Evolutionary conservation across 805 yeast genomes (phyloP), one percentile per base, ranked within the genome.

Genomic region (Candida odintsovae): DNA sequence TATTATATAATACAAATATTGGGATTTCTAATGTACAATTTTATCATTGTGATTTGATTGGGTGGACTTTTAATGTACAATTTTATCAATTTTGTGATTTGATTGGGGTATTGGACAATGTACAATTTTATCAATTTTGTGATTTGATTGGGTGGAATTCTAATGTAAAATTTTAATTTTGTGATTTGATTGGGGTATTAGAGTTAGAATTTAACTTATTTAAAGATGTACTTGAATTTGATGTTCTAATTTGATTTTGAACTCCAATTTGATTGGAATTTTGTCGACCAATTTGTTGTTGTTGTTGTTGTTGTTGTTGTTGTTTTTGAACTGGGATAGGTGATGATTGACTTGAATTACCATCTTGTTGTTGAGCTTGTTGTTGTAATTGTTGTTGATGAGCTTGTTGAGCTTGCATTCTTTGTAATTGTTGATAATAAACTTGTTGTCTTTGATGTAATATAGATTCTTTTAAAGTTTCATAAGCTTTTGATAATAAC

Each of bases 401-500:
- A 42, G 53, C 56, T 38, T 58, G 67, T 41, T 56, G 63, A 18
- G 56, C 62, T 45, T 57, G 56, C 41, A 52, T 48, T 35, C 53
- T 50, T 26, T 56, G 63, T 25, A 58, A 46, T 48, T 64, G 67
- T 42, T 67, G 64, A 41, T 58, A 64, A 20, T 59, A 56, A 28
- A 63, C 58, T 41, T 64, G 68, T 65, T 78, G 90, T 66, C 83
- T 81, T 54, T 94, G 75, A 65, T 82, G 81, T 58, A 80, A 75
- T 46, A 86, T 80, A 19, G 90, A 84, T 60, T 90, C 89, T 56
- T 88, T 71, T 52, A 83, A 69, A 43, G 82, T 76, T 45, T 90
- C 97, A 60, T 86, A 86, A 0, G 97, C 83, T 64, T 90, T 92
- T 4, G 94, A 80, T 38, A 90, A 71, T 28, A 92, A 67, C 97